Evolutionary conservation across 208 protist species (phyloP).

Genomic region (Leptomonas pyrrhocoris): DNA sequence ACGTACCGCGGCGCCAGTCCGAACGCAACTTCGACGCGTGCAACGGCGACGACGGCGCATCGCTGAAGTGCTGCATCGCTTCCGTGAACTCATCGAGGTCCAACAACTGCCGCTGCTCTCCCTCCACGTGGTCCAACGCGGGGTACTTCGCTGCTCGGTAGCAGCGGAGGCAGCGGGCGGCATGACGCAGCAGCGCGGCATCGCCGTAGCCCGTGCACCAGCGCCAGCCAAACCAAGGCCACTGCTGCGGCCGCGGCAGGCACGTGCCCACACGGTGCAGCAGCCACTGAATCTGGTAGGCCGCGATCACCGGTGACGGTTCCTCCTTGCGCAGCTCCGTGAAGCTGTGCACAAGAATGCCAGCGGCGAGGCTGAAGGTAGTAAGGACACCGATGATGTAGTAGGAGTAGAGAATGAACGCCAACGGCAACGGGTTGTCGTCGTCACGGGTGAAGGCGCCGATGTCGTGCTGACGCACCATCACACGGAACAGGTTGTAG

Average conservation of each 20-base stretch:
- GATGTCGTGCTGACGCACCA: slow-evolving; percentile 52
- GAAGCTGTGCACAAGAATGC: slow-evolving; percentile 33
- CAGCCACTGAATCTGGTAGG: slow-evolving; percentile 19
- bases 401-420: slow-evolving; percentile 40
- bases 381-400: slow-evolving; percentile 28
- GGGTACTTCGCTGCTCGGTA: slow-evolving; percentile 31
- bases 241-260: slow-evolving; percentile 14
- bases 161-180: slow-evolving; percentile 6
- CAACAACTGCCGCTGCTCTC: slow-evolving; percentile 18
- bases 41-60: not conserved
- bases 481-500: slow-evolving; percentile 38
- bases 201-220: slow-evolving; percentile 19
- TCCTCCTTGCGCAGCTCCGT: slow-evolving; percentile 13
- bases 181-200: slow-evolving; percentile 21
- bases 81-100: slow-evolving; percentile 19
- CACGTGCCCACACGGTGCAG: not conserved
- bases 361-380: slow-evolving; percentile 29
- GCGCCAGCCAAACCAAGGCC: slow-evolving; percentile 6
- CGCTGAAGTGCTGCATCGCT: slow-evolving; percentile 3
- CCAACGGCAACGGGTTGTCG: slow-evolving; percentile 7
- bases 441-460: slow-evolving; percentile 18
- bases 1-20: not conserved
- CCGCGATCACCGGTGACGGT: not conserved
- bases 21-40: too few species aligned
- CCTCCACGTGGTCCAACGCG: slow-evolving; percentile 11